Evolutionary conservation across 306 rosid genomes (phyloP).

Genomic region (Rubus idaeus): DNA sequence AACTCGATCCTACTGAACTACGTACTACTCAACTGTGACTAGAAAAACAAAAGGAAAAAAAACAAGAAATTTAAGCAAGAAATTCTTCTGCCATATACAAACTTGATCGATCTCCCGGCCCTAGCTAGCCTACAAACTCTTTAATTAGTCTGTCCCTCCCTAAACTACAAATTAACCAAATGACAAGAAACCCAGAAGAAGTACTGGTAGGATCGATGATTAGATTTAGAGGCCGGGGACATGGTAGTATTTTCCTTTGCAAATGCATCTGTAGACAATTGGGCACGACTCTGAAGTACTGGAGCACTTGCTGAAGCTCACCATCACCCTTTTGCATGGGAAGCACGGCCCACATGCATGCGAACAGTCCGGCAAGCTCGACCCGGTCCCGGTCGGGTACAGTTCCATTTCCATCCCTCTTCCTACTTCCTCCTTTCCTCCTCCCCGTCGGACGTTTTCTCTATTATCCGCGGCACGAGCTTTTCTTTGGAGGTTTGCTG

Average conservation of each 20-base stretch:
- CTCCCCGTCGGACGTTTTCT: slow-evolving; percentile 12
- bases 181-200: background rate
- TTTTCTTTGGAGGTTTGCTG: slow-evolving; percentile 36
- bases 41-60: background rate
- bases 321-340: slow-evolving; percentile 92
- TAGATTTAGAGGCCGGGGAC: slow-evolving; percentile 64
- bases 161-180: background rate
- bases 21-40: background rate
- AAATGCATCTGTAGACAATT: slow-evolving; percentile 72
- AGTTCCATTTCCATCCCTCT: slow-evolving; percentile 39
- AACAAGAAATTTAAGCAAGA: background rate
- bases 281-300: slow-evolving; percentile 79
- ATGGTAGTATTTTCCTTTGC: slow-evolving; percentile 89
- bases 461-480: background rate
- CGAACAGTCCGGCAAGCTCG: slow-evolving; percentile 86
- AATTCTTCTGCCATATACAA: slow-evolving; percentile 10
- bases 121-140: background rate
- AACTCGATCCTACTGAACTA: background rate
- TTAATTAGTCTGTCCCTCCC: background rate
- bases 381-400: slow-evolving; percentile 72
- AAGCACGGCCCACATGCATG: slow-evolving; percentile 95
- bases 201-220: background rate
- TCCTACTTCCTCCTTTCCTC: background rate
- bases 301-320: slow-evolving; percentile 77
- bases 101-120: background rate